Base-by-base conservation (phyloP, 495 filamentous ascomycete genomes). In the Clohesyomyces aquaticus region DNA sequence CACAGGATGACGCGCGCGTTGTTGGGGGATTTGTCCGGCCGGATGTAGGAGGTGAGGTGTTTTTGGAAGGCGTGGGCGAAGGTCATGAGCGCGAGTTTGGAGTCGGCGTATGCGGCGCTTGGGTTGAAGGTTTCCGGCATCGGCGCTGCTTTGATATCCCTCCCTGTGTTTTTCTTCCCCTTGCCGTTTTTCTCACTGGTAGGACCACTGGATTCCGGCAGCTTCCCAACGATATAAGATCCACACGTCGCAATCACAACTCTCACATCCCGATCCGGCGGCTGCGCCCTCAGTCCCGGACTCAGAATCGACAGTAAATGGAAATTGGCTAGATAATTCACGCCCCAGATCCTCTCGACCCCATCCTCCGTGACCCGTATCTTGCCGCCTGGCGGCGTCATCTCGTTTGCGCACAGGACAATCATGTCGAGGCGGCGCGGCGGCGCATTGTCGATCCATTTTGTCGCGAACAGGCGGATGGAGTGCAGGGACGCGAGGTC, bases 311-410 rank as follows among this genome's bases (percentile, higher is more conserved):
- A 89, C 48, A 99, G 80, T 3, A 99, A 81, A 70, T 98, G 95
- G 78, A 96, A 97, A 70, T 97, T 96, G 38, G 92, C 86, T 6
- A 99, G 84, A 72, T 92, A 99, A 72, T 99, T 98, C 56, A 97
- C 81, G 72, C 90, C 91, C 91, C 92, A 98, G 69, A 88, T 91
- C 59, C 83, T 81, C 74, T 98, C 93, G 16, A 98, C 77, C 0
- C 90, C 91, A 71, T 96, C 93, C 3, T 79, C 72, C 0, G 90
- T 72, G 10, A 57, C 93, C 2, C 61, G 73, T 12, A 82, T 74
- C 41, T 78, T 72, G 19, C 78, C 75, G 8, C 83, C 83, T 1
- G 79, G 83, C 0, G 91, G 84, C 0, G 89, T 93, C 42, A 89
- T 75, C 0, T 87, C 87, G 35, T 87, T 86, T 3, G 85, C 94